Conservation (phyloP, 768 basidiomycete species). For the Sarcodon sp. region DNA sequence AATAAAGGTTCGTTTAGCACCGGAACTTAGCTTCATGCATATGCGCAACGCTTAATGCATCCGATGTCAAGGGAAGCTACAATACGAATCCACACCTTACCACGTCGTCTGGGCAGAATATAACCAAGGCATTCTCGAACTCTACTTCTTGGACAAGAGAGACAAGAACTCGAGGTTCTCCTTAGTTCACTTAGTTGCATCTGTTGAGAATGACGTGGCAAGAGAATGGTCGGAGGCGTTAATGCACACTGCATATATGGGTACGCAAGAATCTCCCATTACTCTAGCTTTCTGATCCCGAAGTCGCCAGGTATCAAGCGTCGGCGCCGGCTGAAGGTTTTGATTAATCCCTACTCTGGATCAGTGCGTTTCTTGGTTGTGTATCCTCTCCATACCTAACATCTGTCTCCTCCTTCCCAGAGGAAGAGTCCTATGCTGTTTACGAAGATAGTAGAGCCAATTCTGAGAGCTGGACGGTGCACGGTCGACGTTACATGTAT, state of each 20-base stretch:
- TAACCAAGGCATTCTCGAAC: slow-evolving; percentile 22
- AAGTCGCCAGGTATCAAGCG: slow-evolving; percentile 34
- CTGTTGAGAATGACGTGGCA: slow-evolving; percentile 20
- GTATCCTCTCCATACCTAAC: not conserved
- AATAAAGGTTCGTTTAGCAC: too few species aligned
- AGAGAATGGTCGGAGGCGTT: slow-evolving; percentile 41
- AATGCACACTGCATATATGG: slow-evolving; percentile 49
- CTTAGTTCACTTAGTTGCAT: slow-evolving; percentile 25
- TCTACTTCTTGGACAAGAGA: slow-evolving; percentile 38
- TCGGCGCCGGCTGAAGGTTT: slow-evolving; percentile 42
- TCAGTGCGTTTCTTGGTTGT: slow-evolving; percentile 29
- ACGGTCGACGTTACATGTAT: slow-evolving; percentile 46
- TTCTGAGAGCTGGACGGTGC: slow-evolving; percentile 58
- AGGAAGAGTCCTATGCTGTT: slow-evolving; percentile 48
- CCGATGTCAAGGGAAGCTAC: not conserved
- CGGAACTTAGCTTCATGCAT: too few species aligned
- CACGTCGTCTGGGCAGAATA: slow-evolving; percentile 45
- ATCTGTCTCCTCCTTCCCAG: slow-evolving; percentile 21
- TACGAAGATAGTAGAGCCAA: slow-evolving; percentile 49
- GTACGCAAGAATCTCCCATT: slow-evolving; percentile 20
- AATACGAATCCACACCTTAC: slow-evolving; percentile 23
- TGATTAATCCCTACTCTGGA: slow-evolving; percentile 79
- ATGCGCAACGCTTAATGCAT: not conserved
- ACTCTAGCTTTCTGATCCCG: not conserved
- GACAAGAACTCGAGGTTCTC: slow-evolving; percentile 24